Base-by-base conservation (phyloP, 2,329 filamentous ascomycete genomes). In the Malbranchea zuffiana region DNA sequence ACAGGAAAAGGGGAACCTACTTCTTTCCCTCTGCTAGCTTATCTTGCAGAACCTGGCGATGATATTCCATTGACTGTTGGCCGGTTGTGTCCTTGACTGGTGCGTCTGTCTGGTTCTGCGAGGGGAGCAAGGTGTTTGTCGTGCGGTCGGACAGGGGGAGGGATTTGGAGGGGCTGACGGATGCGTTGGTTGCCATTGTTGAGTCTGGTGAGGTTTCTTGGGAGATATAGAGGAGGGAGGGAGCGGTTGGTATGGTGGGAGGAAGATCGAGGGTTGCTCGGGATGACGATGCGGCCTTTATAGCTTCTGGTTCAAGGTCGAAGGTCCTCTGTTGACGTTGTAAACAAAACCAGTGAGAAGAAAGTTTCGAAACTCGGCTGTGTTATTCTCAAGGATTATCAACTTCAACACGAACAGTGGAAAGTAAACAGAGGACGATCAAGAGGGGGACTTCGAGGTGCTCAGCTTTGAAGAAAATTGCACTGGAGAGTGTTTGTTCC, bases 11-110 rank as follows among this genome's bases (percentile, higher is more conserved):
- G 15, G 35, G 12, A 31, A 50, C 55, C 47, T 45, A 63, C 61
- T 59, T 45, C 60, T 63, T 58, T 13, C 50, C 52, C 11, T 49
- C 54, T 10, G 61, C 53, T 13, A 65, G 34, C 43, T 63, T 61
- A 3, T 54, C 60, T 42, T 65, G 62, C 32, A 66, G 44, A 1
- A 58, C 49, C 42, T 63, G 56, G 10, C 62, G 56, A 37, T 66
- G 62, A 29, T 63, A 57, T 4, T 66, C 62, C 58, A 65, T 59
- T 17, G 60, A 61, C 27, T 53, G 54, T n/a, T n/a, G n/a, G 5
- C 43, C 44, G 2, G 51, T 46, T 15, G 49, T 44, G n/a, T 47
- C 40, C 46, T 62, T 62, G 24, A 57, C 41, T 32, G 60, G 55
- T 53, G 34, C 54, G n/a, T 10, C 16, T 16, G 28, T 25, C 3